Percentiles rank a stretch among this genome's conserved stretches.
These are phyloP conservation scores for Circinella umbellata DNA, from an alignment of 371 early-diverging fungal species.

Conservation along the genomic window DNA sequence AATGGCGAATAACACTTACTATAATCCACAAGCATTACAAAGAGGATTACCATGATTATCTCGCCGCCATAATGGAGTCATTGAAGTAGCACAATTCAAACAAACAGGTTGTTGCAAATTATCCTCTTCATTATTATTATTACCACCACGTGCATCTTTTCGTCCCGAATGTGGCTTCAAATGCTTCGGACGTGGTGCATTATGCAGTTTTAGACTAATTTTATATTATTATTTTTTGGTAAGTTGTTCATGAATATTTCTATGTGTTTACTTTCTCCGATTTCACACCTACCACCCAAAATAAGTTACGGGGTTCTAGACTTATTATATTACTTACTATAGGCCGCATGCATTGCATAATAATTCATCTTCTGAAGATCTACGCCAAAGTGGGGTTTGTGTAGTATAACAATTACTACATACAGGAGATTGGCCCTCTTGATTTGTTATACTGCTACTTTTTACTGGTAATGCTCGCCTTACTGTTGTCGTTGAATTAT, in stretches of 20 bases:
- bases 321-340: slow-evolving; percentile 17
- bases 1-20: slow-evolving; percentile 53
- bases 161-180: slow-evolving; percentile 24
- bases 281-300: slow-evolving; percentile 1
- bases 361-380: slow-evolving; percentile 75
- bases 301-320: background rate
- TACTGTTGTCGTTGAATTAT: background rate
- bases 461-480: slow-evolving; percentile 4
- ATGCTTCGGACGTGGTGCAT: slow-evolving; percentile 61
- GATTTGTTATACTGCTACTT: slow-evolving; percentile 8
- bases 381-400: slow-evolving; percentile 94
- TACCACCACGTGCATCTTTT: slow-evolving; percentile 21
- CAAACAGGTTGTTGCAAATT: slow-evolving; percentile 58
- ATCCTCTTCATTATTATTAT: slow-evolving; percentile 31
- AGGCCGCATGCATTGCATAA: slow-evolving; percentile 94
- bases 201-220: slow-evolving; percentile 67
- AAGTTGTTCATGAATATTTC: too few species aligned
- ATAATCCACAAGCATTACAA: slow-evolving; percentile 98
- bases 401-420: slow-evolving; percentile 88
- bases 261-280: background rate
- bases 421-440: slow-evolving; percentile 8
- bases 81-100: slow-evolving; percentile 87
- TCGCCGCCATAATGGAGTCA: slow-evolving; percentile 96
- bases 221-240: too few species aligned
- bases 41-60: slow-evolving; percentile 75